phyloP scores from a whole-genome alignment of 2,329 filamentous ascomycete species.

The Fusarium sp. region DNA sequence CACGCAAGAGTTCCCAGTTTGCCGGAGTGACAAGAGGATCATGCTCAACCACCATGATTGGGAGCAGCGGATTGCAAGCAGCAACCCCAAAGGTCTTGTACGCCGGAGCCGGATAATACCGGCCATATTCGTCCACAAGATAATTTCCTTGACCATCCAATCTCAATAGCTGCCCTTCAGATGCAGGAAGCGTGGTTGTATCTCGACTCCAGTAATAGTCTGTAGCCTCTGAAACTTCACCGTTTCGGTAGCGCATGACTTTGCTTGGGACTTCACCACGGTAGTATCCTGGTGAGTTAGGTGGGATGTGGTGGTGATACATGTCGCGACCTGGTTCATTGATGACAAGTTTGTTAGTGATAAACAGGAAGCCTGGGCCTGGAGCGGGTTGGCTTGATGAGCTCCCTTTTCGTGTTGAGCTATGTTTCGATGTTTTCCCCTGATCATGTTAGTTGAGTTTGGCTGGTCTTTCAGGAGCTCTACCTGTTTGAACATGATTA shows the following conservation, averaged over 20 bases:
- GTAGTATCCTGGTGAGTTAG: conserved; percentile 43
- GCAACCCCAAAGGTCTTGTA: conserved; percentile 53
- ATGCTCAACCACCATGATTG: conserved; percentile 50
- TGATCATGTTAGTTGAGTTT: conserved; percentile 18
- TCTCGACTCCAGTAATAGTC: conserved; percentile 44
- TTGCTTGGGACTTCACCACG: conserved; percentile 46
- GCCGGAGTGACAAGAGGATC: conserved; percentile 31
- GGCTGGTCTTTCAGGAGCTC: background rate
- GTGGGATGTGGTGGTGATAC: conserved; percentile 52
- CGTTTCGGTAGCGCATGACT: conserved; percentile 56
- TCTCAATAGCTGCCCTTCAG: conserved; percentile 9
- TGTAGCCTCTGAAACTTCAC: conserved; percentile 45
- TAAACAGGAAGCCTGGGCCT: conserved; percentile 55
- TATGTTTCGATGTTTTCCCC: conserved; percentile 19
- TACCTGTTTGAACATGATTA: conserved; percentile 32
- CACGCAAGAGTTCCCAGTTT: conserved; percentile 51
- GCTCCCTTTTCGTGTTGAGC: conserved; percentile 23
- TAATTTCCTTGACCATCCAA: conserved; percentile 2
- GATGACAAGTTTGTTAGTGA: conserved; percentile 54
- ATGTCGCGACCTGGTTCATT: conserved; percentile 14
- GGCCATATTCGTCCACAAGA: background rate
- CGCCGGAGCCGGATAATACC: background rate
- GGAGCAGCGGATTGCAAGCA: conserved; percentile 55
- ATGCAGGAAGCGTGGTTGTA: background rate
- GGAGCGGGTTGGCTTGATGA: conserved; percentile 5